Conservation (phyloP, 257 asterid genomes). For the Solanum appendiculatum region DNA sequence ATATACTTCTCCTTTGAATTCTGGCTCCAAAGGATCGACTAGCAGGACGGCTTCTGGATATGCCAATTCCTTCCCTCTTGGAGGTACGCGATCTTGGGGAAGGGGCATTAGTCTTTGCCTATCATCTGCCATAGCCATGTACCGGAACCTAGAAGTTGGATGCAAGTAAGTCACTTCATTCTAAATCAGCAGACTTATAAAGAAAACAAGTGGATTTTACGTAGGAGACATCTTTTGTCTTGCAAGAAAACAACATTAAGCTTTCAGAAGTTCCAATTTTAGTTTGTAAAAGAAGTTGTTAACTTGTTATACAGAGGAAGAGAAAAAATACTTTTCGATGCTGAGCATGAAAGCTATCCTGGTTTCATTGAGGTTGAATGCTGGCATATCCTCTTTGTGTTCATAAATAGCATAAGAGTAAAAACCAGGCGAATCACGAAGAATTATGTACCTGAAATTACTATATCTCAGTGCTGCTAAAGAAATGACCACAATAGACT, state of each 20-base stretch:
- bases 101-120: constrained; percentile 69
- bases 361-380: constrained; percentile 37
- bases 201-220: neutral
- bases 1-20: constrained; percentile 71
- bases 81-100: constrained; percentile 73
- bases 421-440: constrained; percentile 41
- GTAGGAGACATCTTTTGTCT: neutral
- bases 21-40: constrained; percentile 72
- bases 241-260: neutral
- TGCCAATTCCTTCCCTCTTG: constrained; percentile 69
- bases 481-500: neutral
- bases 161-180: neutral
- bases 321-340: constrained; percentile 22
- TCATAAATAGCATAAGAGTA: constrained; percentile 46
- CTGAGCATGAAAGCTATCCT: constrained; percentile 53
- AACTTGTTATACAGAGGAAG: neutral
- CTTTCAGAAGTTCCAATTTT: neutral
- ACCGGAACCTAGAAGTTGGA: constrained; percentile 40
- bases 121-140: constrained; percentile 79
- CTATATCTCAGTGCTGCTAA: neutral
- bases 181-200: neutral
- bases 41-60: constrained; percentile 85
- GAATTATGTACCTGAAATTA: constrained; percentile 29
- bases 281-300: neutral
- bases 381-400: constrained; percentile 36